Percentiles rank a stretch among this genome's conserved stretches.
phyloP scores from a whole-genome alignment of 441 rosid genomes.

The Gossypium davidsonii region DNA sequence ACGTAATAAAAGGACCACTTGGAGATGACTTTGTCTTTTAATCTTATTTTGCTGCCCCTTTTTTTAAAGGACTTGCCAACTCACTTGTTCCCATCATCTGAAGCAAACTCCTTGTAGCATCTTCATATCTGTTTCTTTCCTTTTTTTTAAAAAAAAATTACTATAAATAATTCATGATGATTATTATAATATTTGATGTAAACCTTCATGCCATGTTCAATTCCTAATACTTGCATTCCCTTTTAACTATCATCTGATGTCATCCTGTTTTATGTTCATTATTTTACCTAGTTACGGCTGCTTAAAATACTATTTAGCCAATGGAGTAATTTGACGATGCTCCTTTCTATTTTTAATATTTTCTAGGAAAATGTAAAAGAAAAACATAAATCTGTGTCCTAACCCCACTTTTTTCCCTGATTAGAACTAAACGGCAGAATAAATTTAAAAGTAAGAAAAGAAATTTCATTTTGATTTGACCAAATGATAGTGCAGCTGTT shows the following conservation, averaged over 20 bases:
- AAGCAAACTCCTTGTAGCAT: constrained; percentile 31
- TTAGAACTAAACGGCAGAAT: neutral
- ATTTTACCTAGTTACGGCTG: neutral
- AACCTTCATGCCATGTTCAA: neutral
- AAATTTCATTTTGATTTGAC: neutral
- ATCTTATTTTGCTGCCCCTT: neutral
- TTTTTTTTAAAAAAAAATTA: neutral
- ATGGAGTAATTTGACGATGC: neutral
- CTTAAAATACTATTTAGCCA: neutral
- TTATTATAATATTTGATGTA: neutral
- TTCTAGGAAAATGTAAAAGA: neutral
- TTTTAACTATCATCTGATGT: neutral
- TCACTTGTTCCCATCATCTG: constrained; percentile 27
- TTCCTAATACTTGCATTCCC: too few species aligned
- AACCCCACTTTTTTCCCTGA: neutral
- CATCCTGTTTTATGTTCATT: neutral
- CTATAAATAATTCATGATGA: neutral
- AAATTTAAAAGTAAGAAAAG: neutral
- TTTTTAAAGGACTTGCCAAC: constrained; percentile 36
- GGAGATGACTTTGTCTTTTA: constrained; percentile 29
- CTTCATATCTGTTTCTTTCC: neutral
- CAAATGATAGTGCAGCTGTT: neutral
- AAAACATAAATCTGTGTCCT: neutral
- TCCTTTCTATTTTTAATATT: neutral
- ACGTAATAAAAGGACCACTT: constrained; percentile 17